These are phyloP conservation scores for Seminavis robusta DNA, from an alignment of 108 stramenopile genomes.

Conservation along the genomic window DNA sequence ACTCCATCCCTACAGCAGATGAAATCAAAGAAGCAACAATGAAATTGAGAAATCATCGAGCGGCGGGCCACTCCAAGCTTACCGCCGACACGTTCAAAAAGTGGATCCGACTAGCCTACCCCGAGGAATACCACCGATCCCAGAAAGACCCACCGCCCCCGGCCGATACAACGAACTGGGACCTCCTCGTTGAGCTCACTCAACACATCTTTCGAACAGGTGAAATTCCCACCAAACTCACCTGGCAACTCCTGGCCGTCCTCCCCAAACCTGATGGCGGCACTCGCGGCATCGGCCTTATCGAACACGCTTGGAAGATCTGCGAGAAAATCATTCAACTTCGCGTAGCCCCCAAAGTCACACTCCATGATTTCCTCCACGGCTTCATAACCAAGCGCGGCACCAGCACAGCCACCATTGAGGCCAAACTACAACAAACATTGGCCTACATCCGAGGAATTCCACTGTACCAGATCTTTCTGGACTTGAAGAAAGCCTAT, in stretches of 20 bases:
- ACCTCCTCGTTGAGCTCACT: too few species aligned
- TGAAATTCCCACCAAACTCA: constrained; percentile 5
- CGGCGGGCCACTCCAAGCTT: too few species aligned
- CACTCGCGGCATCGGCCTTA: constrained; percentile 10
- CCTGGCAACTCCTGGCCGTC: constrained; percentile 12
- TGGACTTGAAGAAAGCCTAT: constrained; percentile 19
- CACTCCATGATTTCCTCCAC: constrained; percentile 6
- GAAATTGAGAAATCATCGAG: too few species aligned
- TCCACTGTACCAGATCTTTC: constrained; percentile 8
- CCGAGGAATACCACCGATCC: too few species aligned
- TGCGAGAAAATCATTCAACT: constrained; percentile 4
- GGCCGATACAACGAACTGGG: too few species aligned
- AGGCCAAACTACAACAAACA: constrained; percentile 14
- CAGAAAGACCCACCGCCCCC: too few species aligned
- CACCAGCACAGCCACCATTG: constrained; percentile 15
- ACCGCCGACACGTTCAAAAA: too few species aligned
- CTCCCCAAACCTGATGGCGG: constrained; percentile 18
- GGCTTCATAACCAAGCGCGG: too few species aligned
- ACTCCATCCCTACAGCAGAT: too few species aligned
- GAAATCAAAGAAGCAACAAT: too few species aligned
- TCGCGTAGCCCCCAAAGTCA: background rate
- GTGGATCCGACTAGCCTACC: too few species aligned
- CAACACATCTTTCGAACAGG: constrained; percentile 7
- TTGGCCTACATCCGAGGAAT: constrained; percentile 4
- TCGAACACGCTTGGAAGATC: constrained; percentile 18